phyloP scores from a whole-genome alignment of 306 rosid genomes.

The Styphnolobium japonicum region DNA sequence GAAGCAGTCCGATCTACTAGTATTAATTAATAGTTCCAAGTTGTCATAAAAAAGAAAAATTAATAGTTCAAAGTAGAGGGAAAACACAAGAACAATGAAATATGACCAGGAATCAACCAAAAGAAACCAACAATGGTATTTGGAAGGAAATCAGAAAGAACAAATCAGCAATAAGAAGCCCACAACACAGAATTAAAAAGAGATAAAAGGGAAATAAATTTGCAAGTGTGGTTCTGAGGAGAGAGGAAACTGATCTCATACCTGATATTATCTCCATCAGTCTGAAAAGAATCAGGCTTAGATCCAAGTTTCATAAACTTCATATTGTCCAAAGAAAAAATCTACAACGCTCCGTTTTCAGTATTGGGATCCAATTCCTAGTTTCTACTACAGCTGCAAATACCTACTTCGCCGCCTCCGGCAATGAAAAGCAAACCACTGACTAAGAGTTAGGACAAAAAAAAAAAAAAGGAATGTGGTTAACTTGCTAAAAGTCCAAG shows the following conservation, averaged over 20 bases:
- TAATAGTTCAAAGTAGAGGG: not conserved
- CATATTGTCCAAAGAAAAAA: constrained; percentile 48
- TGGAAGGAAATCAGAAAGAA: not conserved
- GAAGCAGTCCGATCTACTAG: not conserved
- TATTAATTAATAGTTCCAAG: not conserved
- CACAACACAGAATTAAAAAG: not conserved
- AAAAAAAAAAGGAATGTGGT: not conserved
- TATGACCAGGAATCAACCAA: not conserved
- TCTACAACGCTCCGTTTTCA: not conserved
- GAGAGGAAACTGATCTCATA: constrained; percentile 21
- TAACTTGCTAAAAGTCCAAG: constrained; percentile 10
- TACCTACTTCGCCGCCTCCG: not conserved
- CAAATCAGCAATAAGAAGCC: not conserved
- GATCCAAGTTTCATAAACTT: constrained; percentile 98
- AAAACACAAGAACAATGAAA: not conserved
- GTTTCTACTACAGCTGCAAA: not conserved
- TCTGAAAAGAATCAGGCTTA: constrained; percentile 80
- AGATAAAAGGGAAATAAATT: not conserved
- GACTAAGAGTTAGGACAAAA: not conserved
- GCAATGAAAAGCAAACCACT: constrained; percentile 16
- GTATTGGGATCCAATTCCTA: constrained; percentile 16
- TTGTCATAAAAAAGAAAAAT: no score
- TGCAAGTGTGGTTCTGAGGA: constrained; percentile 4
- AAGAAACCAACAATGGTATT: not conserved
- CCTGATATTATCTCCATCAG: constrained; percentile 75